Evolutionary conservation across 306 rosid genomes (phyloP).

Genomic region (Cucumis melo): DNA sequence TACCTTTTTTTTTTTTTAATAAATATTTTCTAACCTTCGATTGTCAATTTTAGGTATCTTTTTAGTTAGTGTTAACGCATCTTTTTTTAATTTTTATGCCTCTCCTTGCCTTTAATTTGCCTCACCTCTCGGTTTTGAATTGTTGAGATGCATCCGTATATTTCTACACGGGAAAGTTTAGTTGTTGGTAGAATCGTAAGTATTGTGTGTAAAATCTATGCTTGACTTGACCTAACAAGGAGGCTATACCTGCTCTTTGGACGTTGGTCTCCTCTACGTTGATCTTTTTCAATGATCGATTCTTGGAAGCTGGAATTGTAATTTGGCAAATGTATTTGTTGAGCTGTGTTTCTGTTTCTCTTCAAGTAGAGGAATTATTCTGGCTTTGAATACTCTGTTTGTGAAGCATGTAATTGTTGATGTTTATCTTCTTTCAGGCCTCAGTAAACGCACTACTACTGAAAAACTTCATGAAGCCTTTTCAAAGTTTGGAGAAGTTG

Average conservation of each 20-base stretch:
- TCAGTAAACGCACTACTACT: constrained; percentile 76
- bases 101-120: not conserved
- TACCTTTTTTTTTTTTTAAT: not conserved
- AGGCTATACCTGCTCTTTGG: not conserved
- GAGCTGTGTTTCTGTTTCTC: not conserved
- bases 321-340: not conserved
- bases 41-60: not conserved
- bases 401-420: not conserved
- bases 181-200: not conserved
- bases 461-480: constrained; percentile 60
- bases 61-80: not conserved
- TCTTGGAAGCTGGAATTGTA: not conserved
- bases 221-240: not conserved
- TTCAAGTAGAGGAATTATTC: not conserved
- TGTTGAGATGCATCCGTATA: not conserved
- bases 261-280: not conserved
- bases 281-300: not conserved
- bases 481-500: constrained; percentile 74
- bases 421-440: constrained; percentile 44
- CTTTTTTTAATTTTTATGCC: not conserved
- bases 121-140: not conserved
- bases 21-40: too few species aligned
- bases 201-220: not conserved
- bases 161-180: not conserved
- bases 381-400: not conserved